Evolutionary conservation across 495 filamentous ascomycete genomes (phyloP).

Genomic region (Xylaria intraflava): DNA sequence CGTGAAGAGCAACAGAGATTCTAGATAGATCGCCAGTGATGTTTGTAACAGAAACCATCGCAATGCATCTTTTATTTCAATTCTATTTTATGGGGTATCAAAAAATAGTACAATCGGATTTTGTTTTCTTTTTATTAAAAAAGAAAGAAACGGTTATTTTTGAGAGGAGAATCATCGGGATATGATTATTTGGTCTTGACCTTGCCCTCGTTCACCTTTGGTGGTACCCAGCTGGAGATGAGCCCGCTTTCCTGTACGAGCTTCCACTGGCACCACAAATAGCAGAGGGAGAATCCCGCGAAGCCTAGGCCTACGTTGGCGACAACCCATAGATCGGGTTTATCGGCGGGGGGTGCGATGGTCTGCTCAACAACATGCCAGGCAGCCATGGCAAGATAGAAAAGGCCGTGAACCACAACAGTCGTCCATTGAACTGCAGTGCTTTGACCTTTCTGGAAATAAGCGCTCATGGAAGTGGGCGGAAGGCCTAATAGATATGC

Average conservation of each 20-base stretch:
- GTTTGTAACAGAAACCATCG: background rate
- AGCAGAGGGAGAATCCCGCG: slow-evolving; percentile 77
- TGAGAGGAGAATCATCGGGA: background rate
- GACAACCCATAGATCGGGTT: slow-evolving; percentile 93
- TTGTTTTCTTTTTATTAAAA: background rate
- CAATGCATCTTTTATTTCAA: background rate
- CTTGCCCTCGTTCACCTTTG: slow-evolving; percentile 26
- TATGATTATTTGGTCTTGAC: slow-evolving; percentile 5
- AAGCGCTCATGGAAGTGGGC: slow-evolving; percentile 62
- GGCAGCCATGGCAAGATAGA: slow-evolving; percentile 66
- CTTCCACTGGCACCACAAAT: slow-evolving; percentile 79
- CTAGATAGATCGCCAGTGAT: too few relatives aligned
- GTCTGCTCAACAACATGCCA: slow-evolving; percentile 75
- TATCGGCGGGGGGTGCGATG: slow-evolving; percentile 58
- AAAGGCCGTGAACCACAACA: slow-evolving; percentile 60
- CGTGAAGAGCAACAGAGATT: too few relatives aligned
- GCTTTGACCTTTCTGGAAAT: slow-evolving; percentile 45
- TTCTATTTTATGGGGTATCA: slow-evolving; percentile 8
- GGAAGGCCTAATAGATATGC: slow-evolving; percentile 84
- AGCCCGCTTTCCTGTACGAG: slow-evolving; percentile 56
- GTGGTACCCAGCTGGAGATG: slow-evolving; percentile 18
- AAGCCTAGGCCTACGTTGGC: slow-evolving; percentile 79
- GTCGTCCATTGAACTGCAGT: slow-evolving; percentile 46
- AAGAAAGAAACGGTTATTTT: too few relatives aligned
- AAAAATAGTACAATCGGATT: slow-evolving; percentile 3